Percentiles rank a stretch among this genome's conserved stretches.
phyloP scores from a whole-genome alignment of 2,329 filamentous ascomycete species.

The Aspergillus sp. region DNA sequence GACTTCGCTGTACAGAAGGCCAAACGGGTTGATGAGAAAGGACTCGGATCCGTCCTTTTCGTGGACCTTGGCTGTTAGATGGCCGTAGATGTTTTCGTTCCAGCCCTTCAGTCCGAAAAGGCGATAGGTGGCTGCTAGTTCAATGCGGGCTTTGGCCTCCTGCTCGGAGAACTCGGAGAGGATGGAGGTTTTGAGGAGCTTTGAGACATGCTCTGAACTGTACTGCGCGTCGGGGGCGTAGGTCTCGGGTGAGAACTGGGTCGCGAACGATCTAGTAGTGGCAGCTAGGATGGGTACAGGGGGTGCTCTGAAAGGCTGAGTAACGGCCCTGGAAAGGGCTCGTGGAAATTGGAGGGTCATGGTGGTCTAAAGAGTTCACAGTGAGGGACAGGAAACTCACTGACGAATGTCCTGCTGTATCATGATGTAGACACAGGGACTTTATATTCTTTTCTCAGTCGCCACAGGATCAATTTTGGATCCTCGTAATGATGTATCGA shows the following conservation, averaged over 20 bases:
- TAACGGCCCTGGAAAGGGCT: background rate
- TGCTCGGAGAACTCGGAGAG: background rate
- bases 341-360: background rate
- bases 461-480: too few relatives aligned
- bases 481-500: too few relatives aligned
- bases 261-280: background rate
- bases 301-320: background rate
- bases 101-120: background rate
- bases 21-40: background rate
- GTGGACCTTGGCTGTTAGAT: background rate
- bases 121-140: background rate
- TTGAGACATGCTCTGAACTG: background rate
- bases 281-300: background rate
- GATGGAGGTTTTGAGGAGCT: background rate
- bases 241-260: background rate
- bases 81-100: background rate
- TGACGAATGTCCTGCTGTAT: too few relatives aligned
- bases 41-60: background rate
- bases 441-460: too few relatives aligned
- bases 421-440: too few relatives aligned
- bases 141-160: background rate
- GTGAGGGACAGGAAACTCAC: too few relatives aligned
- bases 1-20: background rate
- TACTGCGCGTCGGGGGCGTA: background rate
- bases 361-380: too few relatives aligned